Conservation (phyloP, 2,329 filamentous ascomycete species). For the Colletotrichum melonis region DNA sequence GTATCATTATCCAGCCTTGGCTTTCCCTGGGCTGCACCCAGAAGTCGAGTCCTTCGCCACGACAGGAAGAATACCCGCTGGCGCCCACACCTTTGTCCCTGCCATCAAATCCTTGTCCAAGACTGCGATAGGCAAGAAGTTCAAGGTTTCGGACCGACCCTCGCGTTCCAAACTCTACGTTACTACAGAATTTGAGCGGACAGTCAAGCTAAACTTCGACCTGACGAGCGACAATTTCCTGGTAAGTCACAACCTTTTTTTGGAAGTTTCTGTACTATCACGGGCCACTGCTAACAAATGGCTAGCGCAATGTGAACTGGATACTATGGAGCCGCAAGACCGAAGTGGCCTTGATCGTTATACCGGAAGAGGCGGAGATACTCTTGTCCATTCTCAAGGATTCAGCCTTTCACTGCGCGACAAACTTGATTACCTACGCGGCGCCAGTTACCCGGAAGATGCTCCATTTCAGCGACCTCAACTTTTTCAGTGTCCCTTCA, state of each 20-base stretch:
- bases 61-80: slow-evolving; percentile 54
- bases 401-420: slow-evolving; percentile 46
- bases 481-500: slow-evolving; percentile 63
- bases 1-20: slow-evolving; percentile 49
- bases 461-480: slow-evolving; percentile 66
- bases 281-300: neutral
- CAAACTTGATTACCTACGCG: slow-evolving; percentile 67
- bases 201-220: slow-evolving; percentile 48
- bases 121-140: slow-evolving; percentile 48
- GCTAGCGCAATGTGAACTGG: slow-evolving; percentile 67
- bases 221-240: slow-evolving; percentile 48
- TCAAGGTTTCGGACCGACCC: slow-evolving; percentile 38
- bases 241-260: slow-evolving; percentile 36
- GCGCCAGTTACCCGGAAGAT: slow-evolving; percentile 71
- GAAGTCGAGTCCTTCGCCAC: slow-evolving; percentile 58
- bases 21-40: slow-evolving; percentile 58
- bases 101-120: slow-evolving; percentile 54
- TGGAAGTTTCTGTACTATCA: neutral
- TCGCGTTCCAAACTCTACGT: slow-evolving; percentile 47
- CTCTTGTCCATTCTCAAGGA: slow-evolving; percentile 59
- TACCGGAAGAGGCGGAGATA: slow-evolving; percentile 71
- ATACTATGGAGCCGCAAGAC: slow-evolving; percentile 64
- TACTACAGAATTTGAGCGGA: slow-evolving; percentile 59
- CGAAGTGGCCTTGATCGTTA: slow-evolving; percentile 65
- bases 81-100: slow-evolving; percentile 50